Evolutionary conservation across 1,284 basidiomycete genomes (phyloP), one percentile per base, ranked within the genome.

Genomic region (Thelephora terrestris): DNA sequence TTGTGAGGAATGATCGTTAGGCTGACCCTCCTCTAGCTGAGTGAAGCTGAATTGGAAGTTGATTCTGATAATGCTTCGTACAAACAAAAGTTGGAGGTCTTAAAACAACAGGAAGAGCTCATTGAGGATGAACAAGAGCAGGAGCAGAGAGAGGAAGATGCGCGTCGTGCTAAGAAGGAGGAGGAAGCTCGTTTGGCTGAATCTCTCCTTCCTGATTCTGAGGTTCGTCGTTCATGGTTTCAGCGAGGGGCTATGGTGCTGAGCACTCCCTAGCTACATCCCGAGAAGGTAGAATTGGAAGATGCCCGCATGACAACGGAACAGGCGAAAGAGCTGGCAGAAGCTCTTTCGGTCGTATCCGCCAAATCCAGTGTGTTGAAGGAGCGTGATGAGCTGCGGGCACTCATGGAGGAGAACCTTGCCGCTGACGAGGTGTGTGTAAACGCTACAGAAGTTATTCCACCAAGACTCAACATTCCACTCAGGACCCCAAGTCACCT

Each of bases 121-220:
- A 99, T 99, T 63, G 94, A 98, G 65, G 95, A 98, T 64, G 95
- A 99, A 68, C 84, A 94, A 55, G 95, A 97, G 64, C 95, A 99
- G 68, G 96, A 99, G 59, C 80, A 91, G 66, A 94, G 96, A 66
- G 94, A 96, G 64, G 87, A 91, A 61, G 88, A 89, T 59, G 89
- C 93, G 35, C 81, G 91, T 53, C 83, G 90, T 57, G 85, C 84
- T 40, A 85, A 85, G 64, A 82, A 82, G 61, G 88, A 91, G 52
- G 74, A 77, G 57, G 90, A 92, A 64, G 76, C 84, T 29, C 80
- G 75, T 46, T 74, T 83, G 54, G 87, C 85, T 25, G 75, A 85
- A 59, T 82, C 80, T 27, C 76, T 89, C 46, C 65, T 90, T 52
- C 88, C 87, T 58, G 86, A 91, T 56, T 80, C 83, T 53, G 86